Percentiles rank a stretch among this genome's conserved stretches.
These are phyloP conservation scores for Termitomyces eurrhizus DNA, from an alignment of 768 basidiomycete genomes.

Conservation along the genomic window DNA sequence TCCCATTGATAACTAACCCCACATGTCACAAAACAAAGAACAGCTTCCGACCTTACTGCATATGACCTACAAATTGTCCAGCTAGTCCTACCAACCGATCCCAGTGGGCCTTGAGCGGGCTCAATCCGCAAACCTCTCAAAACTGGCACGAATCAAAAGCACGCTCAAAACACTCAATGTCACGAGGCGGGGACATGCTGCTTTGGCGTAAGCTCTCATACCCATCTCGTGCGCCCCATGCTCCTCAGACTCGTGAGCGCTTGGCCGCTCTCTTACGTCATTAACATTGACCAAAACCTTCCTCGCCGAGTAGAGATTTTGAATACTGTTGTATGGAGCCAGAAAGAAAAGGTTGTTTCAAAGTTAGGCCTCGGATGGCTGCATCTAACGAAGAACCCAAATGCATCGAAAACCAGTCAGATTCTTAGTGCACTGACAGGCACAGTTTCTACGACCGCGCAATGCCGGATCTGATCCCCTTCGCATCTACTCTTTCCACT, in stretches of 20 bases:
- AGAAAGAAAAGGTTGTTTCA: too few relatives aligned
- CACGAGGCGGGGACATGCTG: slow-evolving; percentile 40
- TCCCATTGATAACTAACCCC: neutral
- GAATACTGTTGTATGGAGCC: too few relatives aligned
- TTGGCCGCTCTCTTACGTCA: too few relatives aligned
- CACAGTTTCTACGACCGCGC: slow-evolving; percentile 38
- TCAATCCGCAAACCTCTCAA: slow-evolving; percentile 47
- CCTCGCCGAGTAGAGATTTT: too few relatives aligned
- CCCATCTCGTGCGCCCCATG: slow-evolving; percentile 45
- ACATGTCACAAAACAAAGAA: neutral
- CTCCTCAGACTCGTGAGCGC: neutral
- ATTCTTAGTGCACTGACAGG: slow-evolving; percentile 18
- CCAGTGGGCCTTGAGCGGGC: slow-evolving; percentile 30
- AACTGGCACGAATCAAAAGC: slow-evolving; percentile 60
- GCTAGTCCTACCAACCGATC: neutral
- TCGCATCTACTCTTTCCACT: slow-evolving; percentile 27
- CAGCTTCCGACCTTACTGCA: neutral
- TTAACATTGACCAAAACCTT: too few relatives aligned
- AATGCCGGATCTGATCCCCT: slow-evolving; percentile 55
- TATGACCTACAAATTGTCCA: neutral
- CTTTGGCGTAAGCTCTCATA: slow-evolving; percentile 55
- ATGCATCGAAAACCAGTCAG: too few relatives aligned
- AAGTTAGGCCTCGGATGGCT: too few relatives aligned
- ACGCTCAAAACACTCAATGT: slow-evolving; percentile 42
- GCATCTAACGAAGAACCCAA: too few relatives aligned